Conservation (phyloP, 345 rosid genomes). For the Lumnitzera racemosa region DNA sequence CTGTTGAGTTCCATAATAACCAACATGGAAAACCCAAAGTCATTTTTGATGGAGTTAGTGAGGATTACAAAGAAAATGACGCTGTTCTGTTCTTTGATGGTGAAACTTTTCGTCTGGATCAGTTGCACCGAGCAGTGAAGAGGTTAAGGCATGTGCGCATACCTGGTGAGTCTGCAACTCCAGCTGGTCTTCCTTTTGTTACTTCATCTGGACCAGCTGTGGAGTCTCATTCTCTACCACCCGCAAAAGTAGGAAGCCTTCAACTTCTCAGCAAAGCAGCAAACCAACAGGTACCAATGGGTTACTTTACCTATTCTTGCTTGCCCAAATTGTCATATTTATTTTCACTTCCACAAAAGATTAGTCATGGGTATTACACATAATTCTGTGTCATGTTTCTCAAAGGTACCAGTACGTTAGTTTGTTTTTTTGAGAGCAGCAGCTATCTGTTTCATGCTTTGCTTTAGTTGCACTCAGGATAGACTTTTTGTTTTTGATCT, state of each 20-base stretch:
- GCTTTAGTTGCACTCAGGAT: no score
- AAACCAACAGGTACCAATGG: not conserved
- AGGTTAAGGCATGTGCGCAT: constrained; percentile 45
- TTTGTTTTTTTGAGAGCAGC: no score
- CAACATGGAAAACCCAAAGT: constrained; percentile 63
- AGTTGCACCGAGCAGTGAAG: constrained; percentile 62
- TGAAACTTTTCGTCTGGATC: constrained; percentile 50
- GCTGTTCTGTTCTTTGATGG: constrained; percentile 70
- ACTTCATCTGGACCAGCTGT: constrained; percentile 22
- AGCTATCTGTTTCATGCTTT: no score
- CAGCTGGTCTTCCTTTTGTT: constrained; percentile 15
- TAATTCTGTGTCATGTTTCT: not conserved
- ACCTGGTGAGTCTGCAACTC: constrained; percentile 43
- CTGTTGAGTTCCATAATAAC: constrained; percentile 71
- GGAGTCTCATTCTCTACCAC: constrained; percentile 31
- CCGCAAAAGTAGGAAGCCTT: constrained; percentile 24
- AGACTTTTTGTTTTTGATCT: no score
- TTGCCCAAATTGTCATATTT: not conserved
- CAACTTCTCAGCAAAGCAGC: constrained; percentile 3
- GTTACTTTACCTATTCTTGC: not conserved
- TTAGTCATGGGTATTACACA: not conserved
- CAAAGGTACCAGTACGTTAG: not conserved
- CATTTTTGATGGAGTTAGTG: constrained; percentile 58
- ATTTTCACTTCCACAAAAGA: not conserved
- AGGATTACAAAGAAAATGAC: constrained; percentile 67